Percentiles rank a stretch among this genome's conserved stretches.
Evolutionary conservation across 2,329 filamentous ascomycete genomes (phyloP).

Genomic region (Colletotrichum tropicale): DNA sequence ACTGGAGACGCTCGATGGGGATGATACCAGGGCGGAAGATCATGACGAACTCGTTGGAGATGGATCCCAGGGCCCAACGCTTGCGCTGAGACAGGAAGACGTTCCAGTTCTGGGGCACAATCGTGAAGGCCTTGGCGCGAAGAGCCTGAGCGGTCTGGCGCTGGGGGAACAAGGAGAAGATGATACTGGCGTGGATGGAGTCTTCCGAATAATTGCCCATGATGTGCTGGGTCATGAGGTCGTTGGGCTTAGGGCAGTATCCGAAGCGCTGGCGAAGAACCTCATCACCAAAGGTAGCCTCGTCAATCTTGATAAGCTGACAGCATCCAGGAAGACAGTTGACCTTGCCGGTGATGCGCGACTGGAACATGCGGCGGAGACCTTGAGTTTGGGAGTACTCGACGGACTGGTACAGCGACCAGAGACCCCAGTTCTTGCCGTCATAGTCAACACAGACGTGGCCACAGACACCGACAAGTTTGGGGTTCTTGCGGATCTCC

Average conservation of each 20-base stretch:
- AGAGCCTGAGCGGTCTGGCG: constrained; percentile 51
- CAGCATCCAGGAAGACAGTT: constrained; percentile 54
- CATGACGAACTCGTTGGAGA: constrained; percentile 54
- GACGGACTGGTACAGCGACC: constrained; percentile 52
- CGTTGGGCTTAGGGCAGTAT: constrained; percentile 53
- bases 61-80: constrained; percentile 52
- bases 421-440: constrained; percentile 42
- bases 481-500: constrained; percentile 45
- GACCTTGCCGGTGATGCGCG: constrained; percentile 52
- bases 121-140: constrained; percentile 49
- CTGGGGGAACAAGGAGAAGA: constrained; percentile 48
- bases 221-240: constrained; percentile 52
- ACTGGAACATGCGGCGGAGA: constrained; percentile 53
- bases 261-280: constrained; percentile 51
- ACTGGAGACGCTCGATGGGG: constrained; percentile 47
- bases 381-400: constrained; percentile 54
- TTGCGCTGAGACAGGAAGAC: constrained; percentile 55
- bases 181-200: constrained; percentile 52
- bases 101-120: constrained; percentile 47
- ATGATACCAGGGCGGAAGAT: constrained; percentile 47
- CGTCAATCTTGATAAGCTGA: constrained; percentile 53
- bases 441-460: constrained; percentile 53
- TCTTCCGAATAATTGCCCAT: constrained; percentile 55
- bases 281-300: constrained; percentile 51
- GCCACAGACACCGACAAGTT: constrained; percentile 51